These are phyloP conservation scores for Rosa persica DNA, from an alignment of 306 rosid species.

Conservation along the genomic window DNA sequence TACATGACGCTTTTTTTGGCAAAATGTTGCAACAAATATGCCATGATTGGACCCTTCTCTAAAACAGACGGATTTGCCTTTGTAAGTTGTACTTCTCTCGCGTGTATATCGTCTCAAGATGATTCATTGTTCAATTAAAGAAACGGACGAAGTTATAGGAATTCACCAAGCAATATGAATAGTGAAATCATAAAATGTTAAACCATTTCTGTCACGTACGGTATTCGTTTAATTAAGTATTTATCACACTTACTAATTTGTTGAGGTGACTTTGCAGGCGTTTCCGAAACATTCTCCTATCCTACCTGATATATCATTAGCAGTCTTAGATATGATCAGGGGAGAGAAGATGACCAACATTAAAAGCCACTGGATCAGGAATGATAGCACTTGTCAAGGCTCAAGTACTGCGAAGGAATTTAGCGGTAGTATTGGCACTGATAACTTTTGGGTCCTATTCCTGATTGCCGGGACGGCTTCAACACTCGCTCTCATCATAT, in stretches of 20 bases:
- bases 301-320: slow-evolving; percentile 53
- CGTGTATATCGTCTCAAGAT: not conserved
- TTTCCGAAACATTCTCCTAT: slow-evolving; percentile 52
- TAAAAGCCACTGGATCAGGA: slow-evolving; percentile 48
- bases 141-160: too few species aligned
- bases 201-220: too few species aligned
- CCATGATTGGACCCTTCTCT: slow-evolving; percentile 21
- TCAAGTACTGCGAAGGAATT: slow-evolving; percentile 23
- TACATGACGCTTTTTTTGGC: slow-evolving; percentile 25
- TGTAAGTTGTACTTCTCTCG: slow-evolving; percentile 24
- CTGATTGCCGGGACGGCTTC: slow-evolving; percentile 50
- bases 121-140: too few species aligned
- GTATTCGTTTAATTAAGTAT: too few species aligned
- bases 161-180: too few species aligned
- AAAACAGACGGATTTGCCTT: slow-evolving; percentile 41
- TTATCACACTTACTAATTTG: too few species aligned
- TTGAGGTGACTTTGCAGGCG: slow-evolving; percentile 17
- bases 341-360: slow-evolving; percentile 51
- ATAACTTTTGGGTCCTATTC: slow-evolving; percentile 64
- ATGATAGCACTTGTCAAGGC: slow-evolving; percentile 24
- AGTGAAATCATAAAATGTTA: too few species aligned
- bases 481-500: slow-evolving; percentile 30
- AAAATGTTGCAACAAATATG: slow-evolving; percentile 36
- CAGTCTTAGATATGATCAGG: slow-evolving; percentile 50
- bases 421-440: slow-evolving; percentile 37